A percentile compares a stretch with the other conserved stretches of the same genome.
Evolutionary conservation across 2,329 filamentous ascomycete genomes (phyloP).

Genomic region (Lizonia empirigonia): DNA sequence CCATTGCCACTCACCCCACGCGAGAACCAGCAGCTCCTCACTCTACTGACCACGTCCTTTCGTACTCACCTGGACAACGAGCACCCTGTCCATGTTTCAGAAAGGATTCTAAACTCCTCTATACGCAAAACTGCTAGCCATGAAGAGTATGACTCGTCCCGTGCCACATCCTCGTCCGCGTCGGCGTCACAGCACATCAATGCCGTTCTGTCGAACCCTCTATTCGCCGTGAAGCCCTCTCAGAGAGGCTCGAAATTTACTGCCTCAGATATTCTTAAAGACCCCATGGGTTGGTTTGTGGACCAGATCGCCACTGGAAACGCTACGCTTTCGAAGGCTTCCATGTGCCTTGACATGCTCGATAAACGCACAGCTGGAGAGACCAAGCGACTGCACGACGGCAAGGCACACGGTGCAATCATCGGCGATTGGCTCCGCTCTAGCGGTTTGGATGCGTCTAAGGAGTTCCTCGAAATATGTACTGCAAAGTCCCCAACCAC

Average conservation of each 20-base stretch:
- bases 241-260: conserved; percentile 34
- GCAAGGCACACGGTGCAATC: conserved; percentile 22
- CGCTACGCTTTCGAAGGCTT: conserved; percentile 48
- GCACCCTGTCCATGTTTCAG: conserved; percentile 50
- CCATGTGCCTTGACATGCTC: conserved; percentile 46
- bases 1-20: conserved; percentile 60
- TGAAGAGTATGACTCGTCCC: conserved; percentile 13
- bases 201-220: conserved; percentile 58
- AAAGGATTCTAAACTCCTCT: conserved; percentile 2
- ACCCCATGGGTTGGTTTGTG: conserved; percentile 51
- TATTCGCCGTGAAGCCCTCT: conserved; percentile 50
- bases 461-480: conserved; percentile 32
- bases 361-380: conserved; percentile 18
- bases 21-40: conserved; percentile 65
- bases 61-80: conserved; percentile 65
- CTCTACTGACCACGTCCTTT: conserved; percentile 67
- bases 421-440: conserved; percentile 40
- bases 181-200: conserved; percentile 55
- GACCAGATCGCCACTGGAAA: conserved; percentile 47
- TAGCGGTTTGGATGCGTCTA: conserved; percentile 37
- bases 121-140: neutral
- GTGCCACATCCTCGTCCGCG: conserved; percentile 41
- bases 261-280: conserved; percentile 33
- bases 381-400: conserved; percentile 7
- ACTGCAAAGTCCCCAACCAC: conserved; percentile 12